These are phyloP conservation scores for Pyrenochaeta sp. DNA, from an alignment of 2,329 filamentous ascomycete species.

Conservation along the genomic window DNA sequence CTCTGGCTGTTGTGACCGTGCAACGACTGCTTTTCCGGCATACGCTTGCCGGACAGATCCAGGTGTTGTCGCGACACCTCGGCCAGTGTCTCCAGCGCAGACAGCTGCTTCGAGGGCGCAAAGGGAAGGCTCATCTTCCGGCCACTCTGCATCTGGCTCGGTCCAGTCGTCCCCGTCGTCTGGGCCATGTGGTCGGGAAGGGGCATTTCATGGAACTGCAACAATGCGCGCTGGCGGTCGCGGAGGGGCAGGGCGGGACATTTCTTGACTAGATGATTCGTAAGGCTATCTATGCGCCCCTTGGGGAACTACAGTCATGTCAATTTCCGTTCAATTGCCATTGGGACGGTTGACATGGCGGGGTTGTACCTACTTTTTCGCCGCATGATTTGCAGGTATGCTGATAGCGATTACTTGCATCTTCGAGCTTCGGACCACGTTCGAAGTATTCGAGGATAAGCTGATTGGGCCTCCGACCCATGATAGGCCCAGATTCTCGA, in stretches of 20 bases:
- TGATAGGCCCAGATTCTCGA: conserved; percentile 47
- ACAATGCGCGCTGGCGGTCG: conserved; percentile 77
- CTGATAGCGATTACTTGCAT: conserved; percentile 90
- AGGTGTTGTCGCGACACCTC: conserved; percentile 82
- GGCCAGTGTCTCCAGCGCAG: conserved; percentile 83
- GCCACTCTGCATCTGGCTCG: conserved; percentile 32
- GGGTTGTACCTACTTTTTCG: conserved; percentile 63
- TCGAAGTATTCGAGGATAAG: conserved; percentile 90
- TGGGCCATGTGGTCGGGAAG: conserved; percentile 53
- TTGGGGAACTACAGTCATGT: conserved; percentile 72
- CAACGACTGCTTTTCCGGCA: conserved; percentile 41
- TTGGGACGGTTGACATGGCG: conserved; percentile 20
- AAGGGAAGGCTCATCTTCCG: conserved; percentile 54
- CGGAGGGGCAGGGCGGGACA: conserved; percentile 79
- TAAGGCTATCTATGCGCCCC: conserved; percentile 83
- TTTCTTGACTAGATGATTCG: conserved; percentile 83
- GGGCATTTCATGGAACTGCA: conserved; percentile 74
- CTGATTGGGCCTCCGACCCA: conserved; percentile 85
- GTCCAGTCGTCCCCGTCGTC: conserved; percentile 21
- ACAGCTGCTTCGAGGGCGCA: conserved; percentile 67
- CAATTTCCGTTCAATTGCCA: conserved; percentile 24
- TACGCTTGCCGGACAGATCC: conserved; percentile 62
- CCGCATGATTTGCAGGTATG: conserved; percentile 90
- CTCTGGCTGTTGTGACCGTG: conserved; percentile 24
- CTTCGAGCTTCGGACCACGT: conserved; percentile 83